Evolutionary conservation across 2,329 filamentous ascomycete species (phyloP).

Genomic region (Beauveria sp.): DNA sequence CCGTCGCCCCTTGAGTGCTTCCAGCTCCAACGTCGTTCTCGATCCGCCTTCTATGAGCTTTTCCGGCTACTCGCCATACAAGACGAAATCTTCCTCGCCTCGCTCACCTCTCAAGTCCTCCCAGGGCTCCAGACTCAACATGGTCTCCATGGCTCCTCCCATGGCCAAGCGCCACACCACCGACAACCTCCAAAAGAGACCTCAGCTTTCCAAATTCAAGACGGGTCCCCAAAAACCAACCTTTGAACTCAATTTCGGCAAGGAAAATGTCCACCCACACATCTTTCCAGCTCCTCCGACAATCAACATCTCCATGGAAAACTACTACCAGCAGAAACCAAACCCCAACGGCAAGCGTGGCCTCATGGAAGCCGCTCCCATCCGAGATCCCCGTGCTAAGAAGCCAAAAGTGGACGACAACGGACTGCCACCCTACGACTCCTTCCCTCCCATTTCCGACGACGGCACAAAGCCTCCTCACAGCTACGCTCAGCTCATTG

Average conservation of each 20-base stretch:
- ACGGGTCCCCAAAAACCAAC: slow-evolving; percentile 46
- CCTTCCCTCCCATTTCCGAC: slow-evolving; percentile 76
- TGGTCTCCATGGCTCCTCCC: slow-evolving; percentile 61
- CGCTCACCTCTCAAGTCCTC: slow-evolving; percentile 49
- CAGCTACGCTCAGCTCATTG: slow-evolving; percentile 92
- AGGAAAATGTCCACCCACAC: slow-evolving; percentile 49
- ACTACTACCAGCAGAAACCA: slow-evolving; percentile 45
- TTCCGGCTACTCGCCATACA: slow-evolving; percentile 61
- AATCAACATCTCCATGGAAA: slow-evolving; percentile 44
- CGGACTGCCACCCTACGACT: slow-evolving; percentile 59
- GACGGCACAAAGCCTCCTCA: slow-evolving; percentile 84
- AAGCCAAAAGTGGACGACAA: slow-evolving; percentile 56
- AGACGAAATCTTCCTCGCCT: slow-evolving; percentile 53
- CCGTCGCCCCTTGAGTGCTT: slow-evolving; percentile 39
- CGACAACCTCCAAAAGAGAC: slow-evolving; percentile 64
- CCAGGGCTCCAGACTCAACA: slow-evolving; percentile 55
- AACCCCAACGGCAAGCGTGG: slow-evolving; percentile 49
- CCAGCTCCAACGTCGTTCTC: slow-evolving; percentile 57
- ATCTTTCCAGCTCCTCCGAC: slow-evolving; percentile 41
- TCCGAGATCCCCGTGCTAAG: slow-evolving; percentile 65
- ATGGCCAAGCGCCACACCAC: slow-evolving; percentile 45
- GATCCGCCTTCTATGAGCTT: slow-evolving; percentile 50
- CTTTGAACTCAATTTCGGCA: slow-evolving; percentile 39
- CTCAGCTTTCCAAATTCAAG: slow-evolving; percentile 52
- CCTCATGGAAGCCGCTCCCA: slow-evolving; percentile 64